A percentile compares a stretch with the other conserved stretches of the same genome.
phyloP scores from a whole-genome alignment of 2,329 filamentous ascomycete genomes.

The Microascus cirrosus region DNA sequence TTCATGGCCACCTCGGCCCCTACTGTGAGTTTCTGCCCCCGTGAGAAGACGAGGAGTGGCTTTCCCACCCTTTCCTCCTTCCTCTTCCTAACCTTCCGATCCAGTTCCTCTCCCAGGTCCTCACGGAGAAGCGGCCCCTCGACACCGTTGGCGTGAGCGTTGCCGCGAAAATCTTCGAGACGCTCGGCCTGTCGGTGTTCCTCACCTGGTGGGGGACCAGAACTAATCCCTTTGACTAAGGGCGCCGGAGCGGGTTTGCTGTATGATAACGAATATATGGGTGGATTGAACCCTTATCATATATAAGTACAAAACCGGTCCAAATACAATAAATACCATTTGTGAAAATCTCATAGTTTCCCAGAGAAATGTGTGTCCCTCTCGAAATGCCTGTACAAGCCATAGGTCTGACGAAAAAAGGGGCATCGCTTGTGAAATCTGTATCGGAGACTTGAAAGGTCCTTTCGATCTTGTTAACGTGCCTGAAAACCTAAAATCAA shows the following conservation, averaged over 20 bases:
- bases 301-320: background rate
- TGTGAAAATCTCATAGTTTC: background rate
- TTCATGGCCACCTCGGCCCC: conserved; percentile 87
- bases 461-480: background rate
- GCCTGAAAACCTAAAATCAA: conserved; percentile 1
- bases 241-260: conserved; percentile 5
- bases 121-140: conserved; percentile 83
- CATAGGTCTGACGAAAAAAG: too few relatives aligned
- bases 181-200: conserved; percentile 81
- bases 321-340: background rate
- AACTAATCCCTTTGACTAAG: conserved; percentile 81
- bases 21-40: conserved; percentile 47
- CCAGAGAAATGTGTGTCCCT: too few relatives aligned
- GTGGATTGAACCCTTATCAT: background rate
- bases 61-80: too few relatives aligned
- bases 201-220: conserved; percentile 96
- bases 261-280: background rate
- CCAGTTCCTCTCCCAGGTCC: conserved; percentile 75
- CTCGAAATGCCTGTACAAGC: too few relatives aligned
- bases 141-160: conserved; percentile 83
- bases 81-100: background rate
- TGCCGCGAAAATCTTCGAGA: conserved; percentile 81
- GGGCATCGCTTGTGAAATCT: too few relatives aligned
- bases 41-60: too few relatives aligned
- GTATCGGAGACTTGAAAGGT: background rate